Conservation (phyloP, 1,139 yeast species). For the Zhuliangozyma blackwelliae region DNA sequence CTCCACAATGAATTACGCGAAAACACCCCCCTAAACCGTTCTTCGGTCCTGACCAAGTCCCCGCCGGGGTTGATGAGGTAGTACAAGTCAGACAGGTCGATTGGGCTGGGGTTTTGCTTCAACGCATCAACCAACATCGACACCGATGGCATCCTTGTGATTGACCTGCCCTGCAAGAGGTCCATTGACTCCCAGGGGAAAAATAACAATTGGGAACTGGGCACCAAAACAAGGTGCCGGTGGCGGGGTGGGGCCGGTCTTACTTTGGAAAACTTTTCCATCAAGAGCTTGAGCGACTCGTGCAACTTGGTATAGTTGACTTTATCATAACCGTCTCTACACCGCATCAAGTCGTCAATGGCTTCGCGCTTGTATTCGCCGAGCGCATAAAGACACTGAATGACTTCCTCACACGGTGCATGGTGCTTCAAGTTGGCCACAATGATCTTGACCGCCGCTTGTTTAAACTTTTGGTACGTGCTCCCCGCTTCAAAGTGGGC, state of each 20-base stretch:
- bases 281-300: slow-evolving; percentile 11
- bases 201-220: slow-evolving; percentile 57
- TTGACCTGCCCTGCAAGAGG: slow-evolving; percentile 48
- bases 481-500: no score
- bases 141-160: slow-evolving; percentile 75
- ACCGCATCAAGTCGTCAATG: slow-evolving; percentile 58
- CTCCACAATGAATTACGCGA: slow-evolving; percentile 41
- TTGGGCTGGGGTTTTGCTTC: slow-evolving; percentile 7
- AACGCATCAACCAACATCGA: slow-evolving; percentile 43
- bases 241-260: background rate
- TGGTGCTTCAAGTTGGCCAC: no score
- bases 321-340: slow-evolving; percentile 59
- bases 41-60: slow-evolving; percentile 69
- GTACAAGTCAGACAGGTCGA: slow-evolving; percentile 24
- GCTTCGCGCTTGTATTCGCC: slow-evolving; percentile 16
- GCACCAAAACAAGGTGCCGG: slow-evolving; percentile 64
- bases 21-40: slow-evolving; percentile 49
- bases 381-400: slow-evolving; percentile 50
- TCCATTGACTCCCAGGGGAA: slow-evolving; percentile 90
- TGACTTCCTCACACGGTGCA: slow-evolving; percentile 43
- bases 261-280: no score
- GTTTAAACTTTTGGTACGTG: slow-evolving; percentile 14
- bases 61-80: slow-evolving; percentile 80
- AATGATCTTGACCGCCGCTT: slow-evolving; percentile 36
- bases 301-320: slow-evolving; percentile 53